These are phyloP conservation scores for Gleditsia sinensis DNA, from an alignment of 306 rosid genomes.

Conservation along the genomic window DNA sequence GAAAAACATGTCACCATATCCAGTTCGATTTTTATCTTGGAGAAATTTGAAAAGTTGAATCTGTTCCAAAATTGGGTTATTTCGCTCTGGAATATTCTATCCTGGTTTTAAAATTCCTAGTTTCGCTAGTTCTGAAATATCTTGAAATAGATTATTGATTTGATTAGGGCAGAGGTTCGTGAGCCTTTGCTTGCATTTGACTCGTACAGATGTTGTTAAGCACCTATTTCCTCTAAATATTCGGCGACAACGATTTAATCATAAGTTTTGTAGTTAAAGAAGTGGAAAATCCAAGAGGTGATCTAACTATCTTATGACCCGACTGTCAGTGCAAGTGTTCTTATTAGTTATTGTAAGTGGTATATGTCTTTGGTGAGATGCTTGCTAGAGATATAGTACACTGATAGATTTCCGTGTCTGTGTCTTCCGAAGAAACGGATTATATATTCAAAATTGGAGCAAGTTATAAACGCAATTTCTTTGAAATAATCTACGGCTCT, in stretches of 20 bases:
- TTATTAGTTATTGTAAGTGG: not conserved
- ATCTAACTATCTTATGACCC: not conserved
- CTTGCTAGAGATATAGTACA: not conserved
- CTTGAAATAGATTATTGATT: slow-evolving; percentile 1
- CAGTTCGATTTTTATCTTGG: not conserved
- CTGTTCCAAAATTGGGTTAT: slow-evolving; percentile 1
- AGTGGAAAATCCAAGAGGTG: slow-evolving; percentile 11
- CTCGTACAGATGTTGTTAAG: too few relatives aligned
- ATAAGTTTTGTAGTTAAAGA: not conserved
- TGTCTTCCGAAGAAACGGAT: not conserved
- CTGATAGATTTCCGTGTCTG: not conserved
- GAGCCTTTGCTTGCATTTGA: not conserved
- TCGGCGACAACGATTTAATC: not conserved
- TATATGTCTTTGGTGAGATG: not conserved
- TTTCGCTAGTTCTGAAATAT: not conserved
- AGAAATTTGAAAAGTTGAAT: not conserved
- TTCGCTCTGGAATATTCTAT: not conserved
- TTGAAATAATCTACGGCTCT: too few relatives aligned
- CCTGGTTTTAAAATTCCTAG: not conserved
- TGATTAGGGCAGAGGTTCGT: not conserved
- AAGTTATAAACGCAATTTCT: not conserved
- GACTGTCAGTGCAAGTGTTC: not conserved
- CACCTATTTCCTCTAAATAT: not conserved
- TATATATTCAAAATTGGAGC: not conserved
- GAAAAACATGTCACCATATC: not conserved